A percentile compares a stretch with the other conserved stretches of the same genome.
Conservation (phyloP, 805 yeast species). For the Saccharomycopsis vini region DNA sequence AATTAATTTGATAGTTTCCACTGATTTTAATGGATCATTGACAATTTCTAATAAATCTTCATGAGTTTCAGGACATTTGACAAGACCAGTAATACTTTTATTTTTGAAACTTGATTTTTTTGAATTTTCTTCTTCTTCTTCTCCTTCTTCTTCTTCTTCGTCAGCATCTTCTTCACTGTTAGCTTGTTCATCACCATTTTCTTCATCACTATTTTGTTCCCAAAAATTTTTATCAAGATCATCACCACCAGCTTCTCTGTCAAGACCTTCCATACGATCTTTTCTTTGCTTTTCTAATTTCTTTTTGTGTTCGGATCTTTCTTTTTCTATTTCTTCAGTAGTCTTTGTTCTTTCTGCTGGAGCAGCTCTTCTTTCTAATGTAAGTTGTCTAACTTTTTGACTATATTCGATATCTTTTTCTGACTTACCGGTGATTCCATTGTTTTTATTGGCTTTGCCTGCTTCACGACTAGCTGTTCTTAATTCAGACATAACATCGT, state of each 20-base stretch:
- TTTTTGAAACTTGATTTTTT: constrained; percentile 20
- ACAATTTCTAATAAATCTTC: constrained; percentile 34
- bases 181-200: constrained; percentile 29
- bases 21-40: constrained; percentile 31
- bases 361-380: constrained; percentile 64
- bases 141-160: constrained; percentile 28
- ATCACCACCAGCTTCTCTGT: constrained; percentile 49
- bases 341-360: constrained; percentile 80
- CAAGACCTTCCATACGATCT: constrained; percentile 65
- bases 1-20: constrained; percentile 44
- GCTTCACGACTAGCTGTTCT: constrained; percentile 23
- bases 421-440: constrained; percentile 28
- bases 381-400: constrained; percentile 53
- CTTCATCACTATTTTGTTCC: constrained; percentile 40
- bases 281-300: constrained; percentile 59
- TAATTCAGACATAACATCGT: constrained; percentile 55
- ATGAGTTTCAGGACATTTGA: constrained; percentile 42
- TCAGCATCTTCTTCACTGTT: constrained; percentile 35
- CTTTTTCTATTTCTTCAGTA: constrained; percentile 56
- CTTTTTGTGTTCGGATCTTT: constrained; percentile 50
- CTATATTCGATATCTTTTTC: constrained; percentile 47
- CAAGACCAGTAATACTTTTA: constrained; percentile 4
- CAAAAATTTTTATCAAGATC: constrained; percentile 53
- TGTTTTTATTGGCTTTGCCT: constrained; percentile 17
- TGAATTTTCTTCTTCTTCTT: constrained; percentile 29